Percentiles rank a stretch among this genome's conserved stretches.
These are phyloP conservation scores for Evernia prunastri DNA, from an alignment of 495 filamentous ascomycete species.

Conservation along the genomic window DNA sequence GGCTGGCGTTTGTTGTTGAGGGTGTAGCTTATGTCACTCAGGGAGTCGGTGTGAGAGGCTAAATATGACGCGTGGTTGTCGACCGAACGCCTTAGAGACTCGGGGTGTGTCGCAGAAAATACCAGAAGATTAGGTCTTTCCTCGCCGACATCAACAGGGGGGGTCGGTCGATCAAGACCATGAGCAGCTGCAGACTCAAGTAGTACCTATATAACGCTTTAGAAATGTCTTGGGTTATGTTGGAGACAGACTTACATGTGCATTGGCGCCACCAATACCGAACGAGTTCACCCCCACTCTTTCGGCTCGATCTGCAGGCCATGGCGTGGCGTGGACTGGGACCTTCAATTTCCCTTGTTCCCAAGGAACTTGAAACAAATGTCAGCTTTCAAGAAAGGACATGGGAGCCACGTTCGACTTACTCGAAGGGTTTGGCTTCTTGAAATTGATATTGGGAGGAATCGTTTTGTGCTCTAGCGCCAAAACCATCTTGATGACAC, in stretches of 20 bases:
- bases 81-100: conserved; percentile 12
- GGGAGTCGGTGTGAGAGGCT: not conserved
- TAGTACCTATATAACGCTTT: conserved; percentile 1
- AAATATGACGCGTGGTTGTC: conserved; percentile 9
- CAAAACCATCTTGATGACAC: conserved; percentile 27
- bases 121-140: conserved; percentile 10
- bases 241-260: conserved; percentile 20
- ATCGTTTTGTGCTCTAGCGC: conserved; percentile 26
- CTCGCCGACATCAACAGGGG: not conserved
- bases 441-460: conserved; percentile 30
- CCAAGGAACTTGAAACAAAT: not conserved
- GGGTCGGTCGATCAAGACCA: conserved; percentile 5
- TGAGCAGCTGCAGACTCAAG: conserved; percentile 17
- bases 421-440: conserved; percentile 23
- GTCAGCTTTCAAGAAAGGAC: not conserved
- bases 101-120: conserved; percentile 27
- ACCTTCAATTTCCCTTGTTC: conserved; percentile 18
- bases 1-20: conserved; percentile 11
- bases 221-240: not conserved
- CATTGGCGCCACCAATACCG: conserved; percentile 33
- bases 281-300: conserved; percentile 34
- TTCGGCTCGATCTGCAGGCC: conserved; percentile 28
- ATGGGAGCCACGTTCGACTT: not conserved
- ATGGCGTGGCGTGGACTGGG: conserved; percentile 25
- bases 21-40: conserved; percentile 20